phyloP scores from a whole-genome alignment of 805 yeast genomes.

The Saccharomycopsis sp. region DNA sequence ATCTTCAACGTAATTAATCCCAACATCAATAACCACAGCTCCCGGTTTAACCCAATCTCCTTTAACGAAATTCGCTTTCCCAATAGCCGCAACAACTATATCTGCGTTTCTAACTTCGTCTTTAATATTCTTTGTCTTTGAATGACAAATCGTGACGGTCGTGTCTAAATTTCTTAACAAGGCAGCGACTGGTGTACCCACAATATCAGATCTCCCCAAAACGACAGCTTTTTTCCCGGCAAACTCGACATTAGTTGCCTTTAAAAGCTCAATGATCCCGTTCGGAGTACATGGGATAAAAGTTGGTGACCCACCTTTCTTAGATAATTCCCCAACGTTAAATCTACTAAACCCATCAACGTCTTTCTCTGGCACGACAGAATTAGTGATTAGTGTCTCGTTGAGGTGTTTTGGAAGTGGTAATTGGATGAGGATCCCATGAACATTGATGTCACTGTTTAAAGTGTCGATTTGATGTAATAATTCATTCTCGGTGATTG shows the following conservation, averaged over 20 bases:
- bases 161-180: slow-evolving; percentile 65
- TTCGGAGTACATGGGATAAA: slow-evolving; percentile 82
- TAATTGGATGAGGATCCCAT: slow-evolving; percentile 70
- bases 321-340: slow-evolving; percentile 72
- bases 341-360: slow-evolving; percentile 79
- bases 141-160: slow-evolving; percentile 71
- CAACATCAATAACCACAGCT: slow-evolving; percentile 73
- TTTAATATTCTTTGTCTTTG: slow-evolving; percentile 49
- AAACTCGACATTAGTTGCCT: slow-evolving; percentile 47
- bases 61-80: slow-evolving; percentile 60
- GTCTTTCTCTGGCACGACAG: slow-evolving; percentile 62
- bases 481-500: slow-evolving; percentile 48
- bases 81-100: slow-evolving; percentile 72
- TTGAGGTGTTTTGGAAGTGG: slow-evolving; percentile 69
- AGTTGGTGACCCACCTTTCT: slow-evolving; percentile 62
- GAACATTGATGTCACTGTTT: slow-evolving; percentile 53
- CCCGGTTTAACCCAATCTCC: slow-evolving; percentile 63
- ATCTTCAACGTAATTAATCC: slow-evolving; percentile 71
- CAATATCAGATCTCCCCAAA: slow-evolving; percentile 79
- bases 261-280: slow-evolving; percentile 63
- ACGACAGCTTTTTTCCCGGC: slow-evolving; percentile 74
- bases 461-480: slow-evolving; percentile 46
- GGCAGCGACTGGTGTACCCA: slow-evolving; percentile 73
- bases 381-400: slow-evolving; percentile 59
- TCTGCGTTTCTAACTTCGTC: slow-evolving; percentile 56